Percentiles rank a stretch among this genome's conserved stretches.
Evolutionary conservation across 768 basidiomycete genomes (phyloP).

Genomic region (Multifurca ochricompacta): DNA sequence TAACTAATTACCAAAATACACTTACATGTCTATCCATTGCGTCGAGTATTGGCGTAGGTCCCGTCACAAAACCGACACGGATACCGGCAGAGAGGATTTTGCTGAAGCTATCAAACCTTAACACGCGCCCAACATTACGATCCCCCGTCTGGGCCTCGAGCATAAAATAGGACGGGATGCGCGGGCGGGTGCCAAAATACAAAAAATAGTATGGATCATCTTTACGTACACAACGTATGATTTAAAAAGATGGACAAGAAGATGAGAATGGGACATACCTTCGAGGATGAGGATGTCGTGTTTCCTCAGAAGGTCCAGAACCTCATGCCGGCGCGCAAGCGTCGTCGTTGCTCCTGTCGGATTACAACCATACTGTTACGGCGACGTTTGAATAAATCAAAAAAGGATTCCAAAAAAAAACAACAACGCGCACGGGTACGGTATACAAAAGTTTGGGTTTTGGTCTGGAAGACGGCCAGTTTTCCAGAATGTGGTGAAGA

Average conservation of each 20-base stretch:
- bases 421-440: conserved; percentile 43
- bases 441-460: conserved; percentile 79
- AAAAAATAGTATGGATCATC: conserved; percentile 78
- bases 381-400: too few relatives aligned
- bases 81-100: conserved; percentile 76
- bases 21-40: conserved; percentile 66
- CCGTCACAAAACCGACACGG: conserved; percentile 74
- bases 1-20: too few relatives aligned
- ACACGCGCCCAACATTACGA: conserved; percentile 57
- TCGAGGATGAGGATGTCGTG: conserved; percentile 80
- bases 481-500: conserved; percentile 57
- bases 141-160: conserved; percentile 59
- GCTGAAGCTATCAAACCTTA: conserved; percentile 86
- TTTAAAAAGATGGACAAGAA: not conserved
- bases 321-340: conserved; percentile 57
- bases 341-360: conserved; percentile 78
- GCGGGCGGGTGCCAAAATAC: conserved; percentile 58
- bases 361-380: conserved; percentile 68
- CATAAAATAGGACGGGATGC: conserved; percentile 73
- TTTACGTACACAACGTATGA: conserved; percentile 24
- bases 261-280: conserved; percentile 37
- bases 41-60: conserved; percentile 57
- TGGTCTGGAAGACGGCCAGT: conserved; percentile 64
- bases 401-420: not conserved
- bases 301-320: conserved; percentile 62